Base-by-base conservation (phyloP, 177 flowering plant species). In the Tripterygium wilfordii region DNA sequence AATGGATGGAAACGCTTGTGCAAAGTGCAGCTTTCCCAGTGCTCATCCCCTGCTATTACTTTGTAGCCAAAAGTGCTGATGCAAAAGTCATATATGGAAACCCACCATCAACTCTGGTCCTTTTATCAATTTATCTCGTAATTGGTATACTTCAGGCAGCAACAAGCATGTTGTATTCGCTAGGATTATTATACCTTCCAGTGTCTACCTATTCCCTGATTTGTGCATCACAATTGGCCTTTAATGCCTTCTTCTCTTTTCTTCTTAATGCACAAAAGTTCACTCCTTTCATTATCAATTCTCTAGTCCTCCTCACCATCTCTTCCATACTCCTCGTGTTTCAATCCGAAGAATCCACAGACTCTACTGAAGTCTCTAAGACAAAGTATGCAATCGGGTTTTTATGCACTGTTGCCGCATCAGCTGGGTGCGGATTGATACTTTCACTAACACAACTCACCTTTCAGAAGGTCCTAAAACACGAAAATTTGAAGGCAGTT, bases 211-310 rank as follows among this genome's bases (percentile, higher is more conserved):
- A 40, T 22, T 54, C 76, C 7, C 56, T 71, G 13, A 50, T 74
- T 5, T 50, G 53, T 25, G 63, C 76, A 4, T 51, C 69, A 3
- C 75, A 66, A n/a, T 35, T 77, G 43, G 71, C 49, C 26, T 72
- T 71, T 69, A 65, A 43, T 25, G 72, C 72, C 14, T 16, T 74
- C 36, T 74, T 77, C 49, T 63, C 77, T 1, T 70, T 46, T 51
- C 61, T 67, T 63, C 50, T 73, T 19, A 66, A 64, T 27, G 43
- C 60, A 5, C 68, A 53, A 15, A 64, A 54, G 49, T 55, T 64
- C 56, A 59, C 63, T 49, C 55, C 64, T 13, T 31, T 15, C 10
- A 54, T 58, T 6, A 14, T 64, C 42, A 58, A 58, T 19, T 58
- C 68, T 3, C 51, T 58, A 0, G 54, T 64, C 1, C 63, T 58